Evolutionary conservation across 192 early-diverging fungal genomes (phyloP).

Genomic region (Coemansia sp.): DNA sequence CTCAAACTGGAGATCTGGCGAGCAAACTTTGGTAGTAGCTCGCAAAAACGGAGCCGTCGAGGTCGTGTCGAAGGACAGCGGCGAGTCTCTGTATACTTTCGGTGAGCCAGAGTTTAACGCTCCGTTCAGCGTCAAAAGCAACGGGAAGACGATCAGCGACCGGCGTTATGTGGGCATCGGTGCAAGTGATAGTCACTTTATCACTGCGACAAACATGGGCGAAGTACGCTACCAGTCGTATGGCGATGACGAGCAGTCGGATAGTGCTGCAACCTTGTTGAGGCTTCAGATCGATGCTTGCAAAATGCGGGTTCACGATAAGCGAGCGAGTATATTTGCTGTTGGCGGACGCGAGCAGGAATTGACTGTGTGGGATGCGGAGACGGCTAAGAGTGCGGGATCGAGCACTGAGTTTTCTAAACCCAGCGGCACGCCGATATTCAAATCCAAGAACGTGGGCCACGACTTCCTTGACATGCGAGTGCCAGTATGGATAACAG

Average conservation of each 20-base stretch:
- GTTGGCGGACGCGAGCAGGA: conserved; percentile 89
- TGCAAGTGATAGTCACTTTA: conserved; percentile 19
- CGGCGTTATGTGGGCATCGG: conserved; percentile 35
- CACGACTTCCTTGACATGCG: conserved; percentile 82
- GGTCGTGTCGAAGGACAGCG: conserved; percentile 20
- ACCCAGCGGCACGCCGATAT: conserved; percentile 58
- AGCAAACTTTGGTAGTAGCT: conserved; percentile 30
- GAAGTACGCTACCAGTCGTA: conserved; percentile 46
- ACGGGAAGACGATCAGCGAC: conserved; percentile 29
- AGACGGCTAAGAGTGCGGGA: conserved; percentile 16
- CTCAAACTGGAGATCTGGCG: conserved; percentile 10
- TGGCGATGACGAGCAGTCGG: background rate
- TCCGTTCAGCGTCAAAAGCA: conserved; percentile 24
- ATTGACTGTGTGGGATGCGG: conserved; percentile 69
- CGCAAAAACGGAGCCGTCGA: conserved; percentile 43
- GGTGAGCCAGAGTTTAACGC: conserved; percentile 28
- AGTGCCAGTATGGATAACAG: conserved; percentile 88
- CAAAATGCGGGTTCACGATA: conserved; percentile 71
- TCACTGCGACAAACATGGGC: conserved; percentile 49
- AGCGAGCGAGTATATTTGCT: conserved; percentile 69
- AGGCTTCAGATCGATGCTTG: conserved; percentile 62
- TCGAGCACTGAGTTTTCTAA: conserved; percentile 18
- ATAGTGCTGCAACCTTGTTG: conserved; percentile 26
- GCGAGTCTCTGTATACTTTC: conserved; percentile 22
- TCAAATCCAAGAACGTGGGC: conserved; percentile 84